Base-by-base conservation (phyloP, 2,329 filamentous ascomycete genomes). In the Aspergillus caelatus region DNA sequence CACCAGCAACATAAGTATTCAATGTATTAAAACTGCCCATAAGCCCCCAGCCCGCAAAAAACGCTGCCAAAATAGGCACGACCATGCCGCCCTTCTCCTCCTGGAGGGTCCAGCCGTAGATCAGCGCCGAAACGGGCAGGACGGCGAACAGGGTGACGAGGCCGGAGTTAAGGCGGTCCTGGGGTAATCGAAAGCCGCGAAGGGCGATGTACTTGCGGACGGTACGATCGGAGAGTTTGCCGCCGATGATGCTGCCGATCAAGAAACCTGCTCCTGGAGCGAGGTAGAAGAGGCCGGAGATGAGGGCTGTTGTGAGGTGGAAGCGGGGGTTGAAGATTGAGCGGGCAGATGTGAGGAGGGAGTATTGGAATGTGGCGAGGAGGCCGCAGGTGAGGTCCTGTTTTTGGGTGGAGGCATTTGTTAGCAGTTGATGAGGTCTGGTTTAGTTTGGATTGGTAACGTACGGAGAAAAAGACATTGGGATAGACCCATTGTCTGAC, bases 261-360 rank as follows among this genome's bases (percentile, higher is more conserved):
- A 93, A 77, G 70, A 92, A 93, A 0, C 91, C 90, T 36, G 83
- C 84, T 3, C 90, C 91, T 0, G 91, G 91, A 0, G 90, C 88
- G 32, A 93, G 85, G 73, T 92, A 93, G 78, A 93, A 92, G 2
- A 93, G 82, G 0, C 89, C 90, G 1, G 84, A 86, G 67, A 91
- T 84, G 10, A 92, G 81, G 0, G 90, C 89, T 0, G 86, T 82
- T 0, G 86, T 85, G 10, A 93, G 82, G 60, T 88, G 77, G 79
- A 93, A 93, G 28, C 90, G 87, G 0, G 90, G 90, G 70, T 92
- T 92, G 57, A 93, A 82, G 16, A 92, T 85, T 67, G 91, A 90
- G 21, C 90, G 88, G 61, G 91, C 90, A 0, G 87, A 88, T 0
- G 89, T 90, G 12, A 91, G 82, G 2, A 91, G 80, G 2, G 82